Base-by-base conservation (phyloP, 768 basidiomycete genomes). In the Suillus discolor region DNA sequence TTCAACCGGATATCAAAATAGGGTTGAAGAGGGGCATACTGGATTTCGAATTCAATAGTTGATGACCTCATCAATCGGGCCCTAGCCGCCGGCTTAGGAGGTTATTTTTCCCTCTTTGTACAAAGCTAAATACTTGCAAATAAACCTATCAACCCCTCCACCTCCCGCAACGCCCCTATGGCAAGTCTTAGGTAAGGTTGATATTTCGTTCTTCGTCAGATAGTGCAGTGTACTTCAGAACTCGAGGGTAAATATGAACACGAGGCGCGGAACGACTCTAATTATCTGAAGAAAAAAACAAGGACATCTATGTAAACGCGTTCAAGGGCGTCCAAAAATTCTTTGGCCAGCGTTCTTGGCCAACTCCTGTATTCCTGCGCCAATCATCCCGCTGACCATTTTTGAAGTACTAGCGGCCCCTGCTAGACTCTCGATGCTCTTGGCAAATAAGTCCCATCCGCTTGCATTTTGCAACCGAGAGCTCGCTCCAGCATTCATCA, bases 401-500 rank as follows among this genome's bases (percentile, higher is more conserved):
- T 71, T 76, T 5, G 74, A 79, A 9, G 77, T 69, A 23, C 73
- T 72, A n/a, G 78, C 65, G 1, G 79, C 76, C 23, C 77, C 70
- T 16, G 78, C 77, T 8, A 86, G 36, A 11, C 73, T 79, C 72
- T 86, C 84, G 4, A 87, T 76, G 0, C 84, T 82, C 61, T 78
- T 79, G 6, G 87, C 71, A 62, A 78, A 61, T 13, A 71, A 36
- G 20, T 70, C 55, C 77, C 82, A 66, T 73, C 79, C 61, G 75
- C 62, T 65, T 73, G 72, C 79, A 68, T 74, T 2, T 68, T 62
- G 42, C 65, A 44, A 61, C 34, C 67, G 51, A 60, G 57, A 60
- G 38, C 65, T 67, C 1, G 83, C 84, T 5, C 91, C 96, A 12
- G 92, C 96, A 16, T 84, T 80, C 73, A 89, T 84, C 92, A 99